Percentiles rank a stretch among this genome's conserved stretches.
Evolutionary conservation across 2,329 filamentous ascomycete species (phyloP).

Genomic region (Curvularia eragrostidis): DNA sequence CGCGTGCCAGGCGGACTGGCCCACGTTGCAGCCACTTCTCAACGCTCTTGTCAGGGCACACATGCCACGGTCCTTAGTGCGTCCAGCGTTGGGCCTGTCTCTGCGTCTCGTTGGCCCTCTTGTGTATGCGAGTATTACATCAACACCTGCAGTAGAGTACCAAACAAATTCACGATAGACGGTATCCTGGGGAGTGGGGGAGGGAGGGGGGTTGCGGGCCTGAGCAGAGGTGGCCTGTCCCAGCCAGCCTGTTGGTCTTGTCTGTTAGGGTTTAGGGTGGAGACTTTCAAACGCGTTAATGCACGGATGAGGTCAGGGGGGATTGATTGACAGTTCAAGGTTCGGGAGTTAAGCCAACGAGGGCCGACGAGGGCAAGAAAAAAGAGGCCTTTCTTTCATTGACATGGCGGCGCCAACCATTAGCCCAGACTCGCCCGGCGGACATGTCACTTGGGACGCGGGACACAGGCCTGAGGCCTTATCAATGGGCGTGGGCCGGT

Average conservation of each 20-base stretch:
- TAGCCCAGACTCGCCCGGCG: neutral
- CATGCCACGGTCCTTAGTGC: neutral
- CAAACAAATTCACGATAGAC: slow-evolving; percentile 14
- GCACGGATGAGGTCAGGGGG: slow-evolving; percentile 9
- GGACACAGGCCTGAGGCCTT: neutral
- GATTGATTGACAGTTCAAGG: neutral
- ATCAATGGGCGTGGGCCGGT: neutral
- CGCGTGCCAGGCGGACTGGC: neutral
- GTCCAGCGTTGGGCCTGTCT: neutral
- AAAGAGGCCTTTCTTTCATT: slow-evolving; percentile 4
- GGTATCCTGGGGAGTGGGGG: slow-evolving; percentile 6
- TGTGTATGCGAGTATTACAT: slow-evolving; percentile 1
- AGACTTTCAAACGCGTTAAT: slow-evolving; percentile 15
- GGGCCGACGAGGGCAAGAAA: neutral
- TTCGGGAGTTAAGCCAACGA: neutral
- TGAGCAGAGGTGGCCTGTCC: neutral
- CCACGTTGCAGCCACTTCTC: slow-evolving; percentile 5
- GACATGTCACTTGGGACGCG: neutral
- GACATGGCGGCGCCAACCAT: slow-evolving; percentile 5
- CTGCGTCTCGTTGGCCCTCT: neutral
- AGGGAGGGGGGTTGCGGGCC: neutral
- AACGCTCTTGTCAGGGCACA: neutral
- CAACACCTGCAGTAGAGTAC: slow-evolving; percentile 18
- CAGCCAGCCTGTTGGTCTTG: slow-evolving; percentile 4
- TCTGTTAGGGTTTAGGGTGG: slow-evolving; percentile 1